Evolutionary conservation across 1,284 basidiomycete genomes (phyloP).

Genomic region (Abortiporus biennis): DNA sequence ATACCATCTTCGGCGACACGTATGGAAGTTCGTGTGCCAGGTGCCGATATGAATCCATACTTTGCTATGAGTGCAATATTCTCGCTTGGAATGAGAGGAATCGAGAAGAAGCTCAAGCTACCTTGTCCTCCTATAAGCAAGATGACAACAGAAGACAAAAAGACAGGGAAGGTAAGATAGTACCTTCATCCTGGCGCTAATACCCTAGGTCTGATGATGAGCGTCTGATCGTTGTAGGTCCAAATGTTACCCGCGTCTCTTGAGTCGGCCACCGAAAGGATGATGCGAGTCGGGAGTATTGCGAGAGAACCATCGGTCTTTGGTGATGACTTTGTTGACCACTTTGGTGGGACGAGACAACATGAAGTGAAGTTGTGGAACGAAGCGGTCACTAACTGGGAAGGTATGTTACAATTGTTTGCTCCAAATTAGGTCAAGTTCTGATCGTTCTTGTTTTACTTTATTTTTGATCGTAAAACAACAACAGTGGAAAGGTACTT

Average conservation of each 20-base stretch:
- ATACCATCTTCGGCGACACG: constrained; percentile 78
- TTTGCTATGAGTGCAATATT: constrained; percentile 86
- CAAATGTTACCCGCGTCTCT: constrained; percentile 74
- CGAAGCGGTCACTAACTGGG: constrained; percentile 90
- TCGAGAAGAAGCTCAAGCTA: constrained; percentile 69
- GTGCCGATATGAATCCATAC: constrained; percentile 94
- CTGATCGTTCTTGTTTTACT: constrained; percentile 6
- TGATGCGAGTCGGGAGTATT: constrained; percentile 75
- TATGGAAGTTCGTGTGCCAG: constrained; percentile 90
- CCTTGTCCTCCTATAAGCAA: constrained; percentile 69
- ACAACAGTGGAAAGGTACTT: constrained; percentile 76
- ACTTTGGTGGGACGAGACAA: constrained; percentile 87
- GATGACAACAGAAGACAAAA: constrained; percentile 48
- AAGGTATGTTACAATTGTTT: no score
- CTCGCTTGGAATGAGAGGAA: constrained; percentile 81
- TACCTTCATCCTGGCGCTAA: not conserved
- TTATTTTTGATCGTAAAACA: constrained; percentile 2
- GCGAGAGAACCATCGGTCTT: constrained; percentile 74
- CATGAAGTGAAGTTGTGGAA: constrained; percentile 87
- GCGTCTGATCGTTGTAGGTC: constrained; percentile 33
- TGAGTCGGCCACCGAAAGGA: constrained; percentile 71
- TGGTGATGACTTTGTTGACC: constrained; percentile 88
- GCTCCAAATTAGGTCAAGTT: no score
- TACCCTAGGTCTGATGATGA: not conserved
- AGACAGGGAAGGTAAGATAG: constrained; percentile 43